phyloP scores from a whole-genome alignment of 352 stramenopile genomes.

The Phytophthora idaei region DNA sequence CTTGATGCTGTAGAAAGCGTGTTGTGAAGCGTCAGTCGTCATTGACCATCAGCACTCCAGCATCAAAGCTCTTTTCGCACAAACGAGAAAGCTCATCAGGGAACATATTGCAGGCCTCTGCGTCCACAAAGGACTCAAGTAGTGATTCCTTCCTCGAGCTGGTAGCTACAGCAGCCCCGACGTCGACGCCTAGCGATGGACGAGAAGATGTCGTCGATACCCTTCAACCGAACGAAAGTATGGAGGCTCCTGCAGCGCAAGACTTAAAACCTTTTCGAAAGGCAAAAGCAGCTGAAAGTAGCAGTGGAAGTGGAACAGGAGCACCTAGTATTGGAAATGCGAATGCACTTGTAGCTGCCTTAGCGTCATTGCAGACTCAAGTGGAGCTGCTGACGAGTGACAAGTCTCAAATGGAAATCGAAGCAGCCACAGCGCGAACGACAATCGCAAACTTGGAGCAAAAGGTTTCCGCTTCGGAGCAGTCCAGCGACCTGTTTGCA shows the following conservation, averaged over 20 bases:
- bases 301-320: conserved; percentile 5
- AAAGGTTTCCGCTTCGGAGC: conserved; percentile 41
- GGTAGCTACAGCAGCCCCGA: background rate
- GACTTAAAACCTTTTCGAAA: conserved; percentile 9
- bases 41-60: conserved; percentile 17
- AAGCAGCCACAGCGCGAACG: conserved; percentile 19
- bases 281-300: conserved; percentile 14
- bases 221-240: background rate
- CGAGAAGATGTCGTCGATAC: background rate
- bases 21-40: conserved; percentile 31
- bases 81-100: conserved; percentile 7
- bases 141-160: conserved; percentile 11
- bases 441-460: conserved; percentile 41
- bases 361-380: conserved; percentile 29
- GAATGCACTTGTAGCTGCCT: conserved; percentile 24
- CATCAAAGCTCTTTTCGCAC: conserved; percentile 28
- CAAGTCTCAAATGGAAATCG: conserved; percentile 33
- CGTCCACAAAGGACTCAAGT: conserved; percentile 4
- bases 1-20: conserved; percentile 26
- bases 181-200: background rate
- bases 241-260: background rate
- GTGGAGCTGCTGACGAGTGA: conserved; percentile 27
- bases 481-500: conserved; percentile 46
- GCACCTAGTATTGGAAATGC: conserved; percentile 13
- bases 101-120: conserved; percentile 6